Base-by-base conservation (phyloP, 352 stramenopile species). In the Phytophthora melonis region DNA sequence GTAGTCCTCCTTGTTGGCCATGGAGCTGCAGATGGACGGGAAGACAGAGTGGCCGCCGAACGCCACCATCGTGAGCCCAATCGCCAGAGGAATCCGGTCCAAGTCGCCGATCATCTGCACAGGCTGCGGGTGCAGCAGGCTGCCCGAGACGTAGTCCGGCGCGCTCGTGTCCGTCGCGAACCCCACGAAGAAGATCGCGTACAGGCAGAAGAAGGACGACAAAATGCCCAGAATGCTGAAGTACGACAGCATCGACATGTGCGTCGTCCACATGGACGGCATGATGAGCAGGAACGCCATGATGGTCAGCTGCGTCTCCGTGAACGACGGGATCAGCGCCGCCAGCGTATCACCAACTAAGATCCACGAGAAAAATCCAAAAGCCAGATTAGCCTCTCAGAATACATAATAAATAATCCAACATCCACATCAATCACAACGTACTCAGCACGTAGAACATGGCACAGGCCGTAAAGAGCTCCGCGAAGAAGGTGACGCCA, bases 1-100 rank as follows among this genome's bases (percentile, higher is more conserved):
- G 72, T 93, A 97, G 58, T 89, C 64, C 7, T 69, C 50, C 30
- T 81, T 81, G 70, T 93, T 81, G 6, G 75, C 69, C 78, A 97
- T 88, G 49, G 90, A 95, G 74, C 83, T 91, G 69, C 92, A 96
- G 62, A 97, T 97, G n/a, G 87, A 93, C n/a, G 88, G 90, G 72
- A 97, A 96, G 34, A 95, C 88, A 27, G 89, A 95, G 78, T 97
- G 90, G 34, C 90, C 90, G 13, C 88, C 90, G 41, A 97, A 97
- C 39, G 89, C 89, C 34, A 97, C 90, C 86, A 96, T 95, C 3
- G 87, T 93, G 13, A 97, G 81, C 3, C 90, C 90, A 70, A 97
- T 97, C 18, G 86, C 74, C 9, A 95, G 73, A 34, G 90, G 87
- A 45, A 94, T 91, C 9, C 86, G 84, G 18, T 95, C 86, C 25